Evolutionary conservation across 1,139 yeast species (phyloP).

Genomic region (Kurtzmaniella quercitrusa): DNA sequence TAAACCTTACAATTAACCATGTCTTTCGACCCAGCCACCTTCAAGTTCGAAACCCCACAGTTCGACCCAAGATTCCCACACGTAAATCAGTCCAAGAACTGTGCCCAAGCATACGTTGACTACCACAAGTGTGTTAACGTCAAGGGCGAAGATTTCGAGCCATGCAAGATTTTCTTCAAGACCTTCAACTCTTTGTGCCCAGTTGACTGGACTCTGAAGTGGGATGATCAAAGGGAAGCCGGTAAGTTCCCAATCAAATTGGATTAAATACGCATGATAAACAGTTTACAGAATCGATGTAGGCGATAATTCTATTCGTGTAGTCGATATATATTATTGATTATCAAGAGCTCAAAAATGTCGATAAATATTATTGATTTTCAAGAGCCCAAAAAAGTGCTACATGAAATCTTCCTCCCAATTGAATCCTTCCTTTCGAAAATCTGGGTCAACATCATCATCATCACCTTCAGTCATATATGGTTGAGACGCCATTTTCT

Average conservation of each 20-base stretch:
- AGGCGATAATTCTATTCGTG: neutral
- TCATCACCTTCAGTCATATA: conserved; percentile 58
- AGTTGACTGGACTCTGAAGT: conserved; percentile 83
- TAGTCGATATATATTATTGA: neutral
- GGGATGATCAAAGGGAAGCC: conserved; percentile 90
- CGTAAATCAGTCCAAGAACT: conserved; percentile 96
- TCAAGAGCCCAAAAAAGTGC: neutral
- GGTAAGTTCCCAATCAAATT: conserved; percentile 46
- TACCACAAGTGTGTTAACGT: conserved; percentile 96
- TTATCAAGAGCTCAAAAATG: neutral
- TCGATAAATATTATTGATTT: neutral
- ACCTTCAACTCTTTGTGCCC: conserved; percentile 93
- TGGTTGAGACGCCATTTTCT: conserved; percentile 38
- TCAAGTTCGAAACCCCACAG: conserved; percentile 74
- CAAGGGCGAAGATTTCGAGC: conserved; percentile 97
- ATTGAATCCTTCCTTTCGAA: conserved; percentile 43
- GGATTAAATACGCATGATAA: conserved; percentile 16
- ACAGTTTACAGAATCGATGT: neutral
- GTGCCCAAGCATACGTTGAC: conserved; percentile 97
- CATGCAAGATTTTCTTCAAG: conserved; percentile 92
- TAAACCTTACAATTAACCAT: conserved; percentile 15
- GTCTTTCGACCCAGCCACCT: conserved; percentile 46
- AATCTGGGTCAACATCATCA: conserved; percentile 50
- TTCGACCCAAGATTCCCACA: conserved; percentile 94
- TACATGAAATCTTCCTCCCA: conserved; percentile 55